A percentile compares a stretch with the other conserved stretches of the same genome.
Conservation (phyloP, 805 yeast species). For the Candida khao-thaluensis region DNA sequence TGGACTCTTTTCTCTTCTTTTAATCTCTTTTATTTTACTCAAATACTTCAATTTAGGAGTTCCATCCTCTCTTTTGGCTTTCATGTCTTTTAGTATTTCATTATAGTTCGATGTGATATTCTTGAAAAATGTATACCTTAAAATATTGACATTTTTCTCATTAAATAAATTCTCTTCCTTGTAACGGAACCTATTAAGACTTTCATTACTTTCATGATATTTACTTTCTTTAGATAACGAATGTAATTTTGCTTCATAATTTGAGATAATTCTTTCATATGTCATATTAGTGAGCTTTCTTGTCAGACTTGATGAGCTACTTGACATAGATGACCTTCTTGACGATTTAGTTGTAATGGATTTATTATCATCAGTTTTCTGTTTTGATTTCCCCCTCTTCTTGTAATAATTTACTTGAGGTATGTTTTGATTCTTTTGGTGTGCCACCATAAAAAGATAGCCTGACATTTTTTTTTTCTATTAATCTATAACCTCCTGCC, state of each 20-base stretch:
- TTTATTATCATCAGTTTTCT: constrained; percentile 9
- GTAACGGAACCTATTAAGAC: constrained; percentile 10
- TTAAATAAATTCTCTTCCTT: constrained; percentile 13
- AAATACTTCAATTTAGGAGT: constrained; percentile 14
- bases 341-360: constrained; percentile 12
- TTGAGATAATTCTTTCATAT: constrained; percentile 7
- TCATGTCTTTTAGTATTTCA: constrained; percentile 10
- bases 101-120: constrained; percentile 11
- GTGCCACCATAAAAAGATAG: constrained; percentile 15
- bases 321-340: constrained; percentile 11
- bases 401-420: constrained; percentile 2
- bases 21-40: constrained; percentile 11
- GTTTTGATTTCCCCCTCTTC: background rate
- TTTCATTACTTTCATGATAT: constrained; percentile 13
- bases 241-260: constrained; percentile 9
- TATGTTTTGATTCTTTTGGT: constrained; percentile 10
- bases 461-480: constrained; percentile 17
- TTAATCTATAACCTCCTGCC: no score
- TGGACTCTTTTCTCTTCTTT: constrained; percentile 7
- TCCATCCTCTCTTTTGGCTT: constrained; percentile 8
- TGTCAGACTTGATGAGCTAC: constrained; percentile 4
- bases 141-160: constrained; percentile 13
- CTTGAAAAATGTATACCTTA: constrained; percentile 16
- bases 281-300: constrained; percentile 1
- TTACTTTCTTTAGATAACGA: constrained; percentile 10